A percentile compares a stretch with the other conserved stretches of the same genome.
Conservation (phyloP, 768 basidiomycete genomes). For the Calocybe indica region DNA sequence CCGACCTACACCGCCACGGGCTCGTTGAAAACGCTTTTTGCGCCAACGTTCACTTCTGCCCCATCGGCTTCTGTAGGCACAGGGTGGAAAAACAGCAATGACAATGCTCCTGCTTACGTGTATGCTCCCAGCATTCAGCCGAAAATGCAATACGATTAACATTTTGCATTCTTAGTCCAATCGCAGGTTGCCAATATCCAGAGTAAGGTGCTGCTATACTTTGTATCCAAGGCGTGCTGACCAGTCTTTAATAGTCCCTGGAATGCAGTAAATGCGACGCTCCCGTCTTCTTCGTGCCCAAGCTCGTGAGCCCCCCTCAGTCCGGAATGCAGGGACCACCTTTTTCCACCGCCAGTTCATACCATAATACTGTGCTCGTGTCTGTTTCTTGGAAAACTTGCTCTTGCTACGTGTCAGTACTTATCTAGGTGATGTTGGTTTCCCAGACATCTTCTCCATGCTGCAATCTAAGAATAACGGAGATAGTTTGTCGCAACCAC, state of each 20-base stretch:
- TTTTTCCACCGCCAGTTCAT: too few species aligned
- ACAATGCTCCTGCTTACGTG: constrained; percentile 48
- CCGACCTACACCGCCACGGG: constrained; percentile 66
- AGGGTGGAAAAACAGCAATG: constrained; percentile 54
- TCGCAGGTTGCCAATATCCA: constrained; percentile 62
- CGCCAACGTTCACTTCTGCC: constrained; percentile 43
- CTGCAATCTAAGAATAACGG: too few species aligned
- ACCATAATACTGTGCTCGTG: too few species aligned
- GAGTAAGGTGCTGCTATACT: constrained; percentile 26
- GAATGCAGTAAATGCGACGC: constrained; percentile 44
- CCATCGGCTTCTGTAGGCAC: constrained; percentile 32
- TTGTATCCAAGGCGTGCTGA: constrained; percentile 1
- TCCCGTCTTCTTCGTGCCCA: constrained; percentile 42
- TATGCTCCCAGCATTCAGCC: constrained; percentile 16
- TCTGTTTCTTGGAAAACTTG: too few species aligned
- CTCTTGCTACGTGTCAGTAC: too few species aligned
- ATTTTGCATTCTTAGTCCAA: constrained; percentile 24
- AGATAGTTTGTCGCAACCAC: too few species aligned
- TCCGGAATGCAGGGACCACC: too few species aligned
- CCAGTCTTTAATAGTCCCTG: constrained; percentile 37
- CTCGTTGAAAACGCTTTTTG: constrained; percentile 48
- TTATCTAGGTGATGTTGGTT: too few species aligned
- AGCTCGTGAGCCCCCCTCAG: constrained; percentile 10
- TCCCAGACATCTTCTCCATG: too few species aligned
- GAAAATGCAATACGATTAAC: constrained; percentile 3